phyloP scores from a whole-genome alignment of 345 rosid genomes.

The Dipteronia sinensis region DNA sequence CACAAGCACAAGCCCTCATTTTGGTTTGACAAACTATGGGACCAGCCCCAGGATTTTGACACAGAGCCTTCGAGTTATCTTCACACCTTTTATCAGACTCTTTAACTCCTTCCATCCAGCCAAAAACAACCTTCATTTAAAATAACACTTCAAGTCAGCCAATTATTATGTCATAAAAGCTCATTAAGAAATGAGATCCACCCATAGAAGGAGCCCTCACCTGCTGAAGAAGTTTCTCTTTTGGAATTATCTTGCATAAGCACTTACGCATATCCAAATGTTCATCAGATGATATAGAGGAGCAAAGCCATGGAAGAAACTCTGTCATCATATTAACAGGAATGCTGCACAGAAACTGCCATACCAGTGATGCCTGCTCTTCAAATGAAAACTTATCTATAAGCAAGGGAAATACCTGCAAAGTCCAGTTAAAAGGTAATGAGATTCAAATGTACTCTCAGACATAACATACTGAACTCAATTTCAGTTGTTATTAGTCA shows the following conservation, averaged over 20 bases:
- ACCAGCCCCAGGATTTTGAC: conserved; percentile 24
- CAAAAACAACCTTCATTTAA: conserved; percentile 46
- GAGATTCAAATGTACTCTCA: conserved; percentile 20
- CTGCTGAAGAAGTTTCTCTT: conserved; percentile 66
- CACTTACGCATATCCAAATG: conserved; percentile 57
- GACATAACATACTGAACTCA: conserved; percentile 6
- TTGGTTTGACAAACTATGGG: conserved; percentile 22
- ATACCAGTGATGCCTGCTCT: conserved; percentile 81
- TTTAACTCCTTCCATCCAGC: conserved; percentile 57
- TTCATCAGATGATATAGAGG: conserved; percentile 72
- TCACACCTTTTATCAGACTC: conserved; percentile 30
- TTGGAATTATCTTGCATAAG: conserved; percentile 68
- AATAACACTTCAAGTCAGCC: conserved; percentile 28
- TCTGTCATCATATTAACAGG: conserved; percentile 77
- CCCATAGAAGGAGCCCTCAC: conserved; percentile 36
- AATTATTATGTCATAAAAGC: background rate
- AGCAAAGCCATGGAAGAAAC: conserved; percentile 83
- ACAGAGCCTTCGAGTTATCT: conserved; percentile 22
- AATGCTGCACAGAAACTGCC: conserved; percentile 90
- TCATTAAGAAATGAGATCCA: background rate
- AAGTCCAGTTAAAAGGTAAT: conserved; percentile 21
- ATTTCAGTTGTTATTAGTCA: background rate
- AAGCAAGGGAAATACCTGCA: conserved; percentile 75
- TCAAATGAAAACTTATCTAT: conserved; percentile 68
- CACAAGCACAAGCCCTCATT: conserved; percentile 39